Conservation (phyloP, 2,329 filamentous ascomycete genomes). For the Pseudocercospora pini-densiflorae region DNA sequence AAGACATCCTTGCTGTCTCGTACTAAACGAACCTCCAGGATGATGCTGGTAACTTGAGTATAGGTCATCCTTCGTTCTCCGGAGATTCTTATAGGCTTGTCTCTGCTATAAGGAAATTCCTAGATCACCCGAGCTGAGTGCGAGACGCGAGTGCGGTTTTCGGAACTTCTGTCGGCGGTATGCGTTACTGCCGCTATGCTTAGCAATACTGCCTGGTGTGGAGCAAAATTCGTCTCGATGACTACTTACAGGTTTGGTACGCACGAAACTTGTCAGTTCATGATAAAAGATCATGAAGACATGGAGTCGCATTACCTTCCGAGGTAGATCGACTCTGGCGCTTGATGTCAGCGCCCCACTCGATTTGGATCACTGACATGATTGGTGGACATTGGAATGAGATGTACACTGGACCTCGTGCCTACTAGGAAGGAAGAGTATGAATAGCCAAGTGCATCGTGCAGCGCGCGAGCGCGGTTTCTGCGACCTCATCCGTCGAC, state of each 20-base stretch:
- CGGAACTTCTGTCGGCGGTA: background rate
- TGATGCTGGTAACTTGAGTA: background rate
- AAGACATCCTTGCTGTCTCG: background rate
- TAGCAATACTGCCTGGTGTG: background rate
- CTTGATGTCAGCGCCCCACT: constrained; percentile 6
- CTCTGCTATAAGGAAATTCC: background rate
- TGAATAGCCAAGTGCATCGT: too few species aligned
- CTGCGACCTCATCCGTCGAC: too few species aligned
- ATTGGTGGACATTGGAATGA: background rate
- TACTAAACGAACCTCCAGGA: background rate
- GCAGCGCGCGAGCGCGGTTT: too few species aligned
- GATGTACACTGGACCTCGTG: background rate
- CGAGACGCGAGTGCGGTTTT: background rate
- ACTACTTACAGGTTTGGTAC: background rate
- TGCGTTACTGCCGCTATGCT: background rate
- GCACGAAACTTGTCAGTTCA: background rate
- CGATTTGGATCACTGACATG: background rate
- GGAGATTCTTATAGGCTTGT: background rate
- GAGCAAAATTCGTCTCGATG: background rate
- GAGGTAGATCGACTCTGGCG: background rate
- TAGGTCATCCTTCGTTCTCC: background rate
- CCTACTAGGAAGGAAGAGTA: too few species aligned
- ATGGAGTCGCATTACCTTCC: background rate
- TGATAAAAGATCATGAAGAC: background rate
- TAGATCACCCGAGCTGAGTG: background rate